Percentiles rank a stretch among this genome's conserved stretches.
Evolutionary conservation across 768 basidiomycete species (phyloP).

Genomic region (Russula compacta): DNA sequence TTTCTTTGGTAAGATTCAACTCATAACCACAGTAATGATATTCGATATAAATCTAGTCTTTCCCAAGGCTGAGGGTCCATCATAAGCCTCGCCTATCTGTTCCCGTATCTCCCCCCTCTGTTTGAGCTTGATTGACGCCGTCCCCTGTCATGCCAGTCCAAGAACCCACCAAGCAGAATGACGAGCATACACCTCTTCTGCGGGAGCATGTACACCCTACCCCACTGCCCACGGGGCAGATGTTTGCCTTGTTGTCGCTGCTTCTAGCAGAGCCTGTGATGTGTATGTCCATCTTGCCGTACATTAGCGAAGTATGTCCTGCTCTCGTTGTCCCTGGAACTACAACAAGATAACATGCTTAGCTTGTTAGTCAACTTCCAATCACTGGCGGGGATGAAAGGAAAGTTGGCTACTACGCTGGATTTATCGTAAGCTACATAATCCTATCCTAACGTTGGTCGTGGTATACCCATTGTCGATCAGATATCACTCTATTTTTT

Average conservation of each 20-base stretch:
- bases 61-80: no score
- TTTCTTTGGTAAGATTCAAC: no score
- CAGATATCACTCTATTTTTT: conserved; percentile 41
- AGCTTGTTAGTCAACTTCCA: not conserved
- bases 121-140: no score
- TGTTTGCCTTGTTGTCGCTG: not conserved
- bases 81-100: no score
- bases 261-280: not conserved
- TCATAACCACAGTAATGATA: no score
- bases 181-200: not conserved
- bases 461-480: no score
- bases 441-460: not conserved
- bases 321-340: not conserved
- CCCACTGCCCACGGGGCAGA: not conserved
- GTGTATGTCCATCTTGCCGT: not conserved
- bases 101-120: no score
- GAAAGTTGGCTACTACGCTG: not conserved
- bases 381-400: not conserved
- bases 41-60: no score
- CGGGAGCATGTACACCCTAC: not conserved
- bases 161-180: not conserved
- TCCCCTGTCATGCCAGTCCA: not conserved
- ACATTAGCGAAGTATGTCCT: not conserved
- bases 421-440: not conserved
- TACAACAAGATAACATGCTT: not conserved